Conservation (phyloP, 202 grass and related monocot species). For the Panicum virgatum region DNA sequence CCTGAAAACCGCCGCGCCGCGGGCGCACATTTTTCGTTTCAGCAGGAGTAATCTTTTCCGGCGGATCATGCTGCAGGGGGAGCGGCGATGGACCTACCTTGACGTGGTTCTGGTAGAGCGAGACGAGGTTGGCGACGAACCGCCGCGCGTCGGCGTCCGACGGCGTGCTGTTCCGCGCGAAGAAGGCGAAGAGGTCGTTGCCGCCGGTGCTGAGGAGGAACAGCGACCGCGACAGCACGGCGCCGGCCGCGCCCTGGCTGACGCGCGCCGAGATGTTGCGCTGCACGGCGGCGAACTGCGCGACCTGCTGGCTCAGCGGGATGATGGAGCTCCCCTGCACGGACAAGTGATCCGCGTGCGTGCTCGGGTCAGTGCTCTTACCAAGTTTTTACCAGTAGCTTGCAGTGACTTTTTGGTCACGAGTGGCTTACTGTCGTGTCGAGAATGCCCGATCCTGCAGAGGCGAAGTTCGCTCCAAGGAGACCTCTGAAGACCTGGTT, state of each 20-base stretch:
- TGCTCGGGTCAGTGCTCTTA: background rate
- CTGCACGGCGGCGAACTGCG: conserved; percentile 58
- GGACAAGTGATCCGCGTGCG: background rate
- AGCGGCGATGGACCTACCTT: conserved; percentile 45
- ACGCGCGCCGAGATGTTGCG: conserved; percentile 61
- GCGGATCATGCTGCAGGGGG: background rate
- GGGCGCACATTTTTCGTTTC: background rate
- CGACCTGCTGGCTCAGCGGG: conserved; percentile 66
- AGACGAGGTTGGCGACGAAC: conserved; percentile 58
- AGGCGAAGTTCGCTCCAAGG: conserved; percentile 82
- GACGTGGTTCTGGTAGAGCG: conserved; percentile 47
- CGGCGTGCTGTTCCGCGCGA: conserved; percentile 57
- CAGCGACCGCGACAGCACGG: conserved; percentile 62
- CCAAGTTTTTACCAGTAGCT: too few species aligned
- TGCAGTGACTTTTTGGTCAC: background rate
- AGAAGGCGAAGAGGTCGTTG: conserved; percentile 94
- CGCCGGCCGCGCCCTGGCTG: conserved; percentile 30
- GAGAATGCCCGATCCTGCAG: conserved; percentile 88
- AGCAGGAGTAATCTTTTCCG: background rate
- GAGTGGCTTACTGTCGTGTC: conserved; percentile 63
- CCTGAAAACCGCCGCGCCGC: conserved; percentile 26
- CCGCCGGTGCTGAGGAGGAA: conserved; percentile 87
- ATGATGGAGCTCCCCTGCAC: conserved; percentile 70
- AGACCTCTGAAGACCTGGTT: conserved; percentile 53
- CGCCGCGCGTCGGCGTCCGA: conserved; percentile 27